Evolutionary conservation across 768 basidiomycete genomes (phyloP).

Genomic region (Boletus edulis): DNA sequence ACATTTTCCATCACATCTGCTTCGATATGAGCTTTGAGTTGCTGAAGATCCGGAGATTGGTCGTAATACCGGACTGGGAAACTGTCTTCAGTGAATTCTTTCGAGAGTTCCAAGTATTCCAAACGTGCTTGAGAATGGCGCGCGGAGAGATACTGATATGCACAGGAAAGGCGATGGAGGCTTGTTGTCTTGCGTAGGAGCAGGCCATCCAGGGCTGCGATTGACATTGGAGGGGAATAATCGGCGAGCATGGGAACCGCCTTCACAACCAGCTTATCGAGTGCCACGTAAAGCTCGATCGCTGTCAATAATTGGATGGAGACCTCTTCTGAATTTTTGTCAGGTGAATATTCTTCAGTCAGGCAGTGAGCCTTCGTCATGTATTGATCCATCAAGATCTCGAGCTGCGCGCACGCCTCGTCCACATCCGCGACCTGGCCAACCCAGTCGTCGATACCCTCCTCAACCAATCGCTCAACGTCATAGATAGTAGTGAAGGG

Average conservation of each 20-base stretch:
- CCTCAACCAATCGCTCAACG: slow-evolving; percentile 34
- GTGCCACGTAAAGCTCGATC: slow-evolving; percentile 9
- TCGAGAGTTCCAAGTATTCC: background rate
- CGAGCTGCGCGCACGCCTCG: slow-evolving; percentile 12
- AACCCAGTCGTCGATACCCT: slow-evolving; percentile 35
- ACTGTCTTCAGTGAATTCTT: background rate
- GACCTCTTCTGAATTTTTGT: slow-evolving; percentile 28
- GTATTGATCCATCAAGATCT: slow-evolving; percentile 25
- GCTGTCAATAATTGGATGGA: slow-evolving; percentile 40
- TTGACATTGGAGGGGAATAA: background rate
- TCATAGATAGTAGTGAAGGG: slow-evolving; percentile 30
- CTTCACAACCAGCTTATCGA: background rate
- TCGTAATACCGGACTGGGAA: background rate
- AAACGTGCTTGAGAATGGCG: background rate
- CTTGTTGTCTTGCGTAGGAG: background rate
- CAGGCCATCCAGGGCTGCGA: background rate
- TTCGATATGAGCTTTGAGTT: background rate
- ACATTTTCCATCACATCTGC: background rate
- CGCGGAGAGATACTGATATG: background rate
- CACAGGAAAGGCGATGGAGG: background rate
- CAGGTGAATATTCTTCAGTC: background rate
- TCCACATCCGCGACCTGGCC: slow-evolving; percentile 1
- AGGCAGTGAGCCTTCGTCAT: slow-evolving; percentile 9
- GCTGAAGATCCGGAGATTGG: background rate
- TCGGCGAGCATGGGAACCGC: background rate